Percentiles rank a stretch among this genome's conserved stretches.
These are phyloP conservation scores for Phytophthora meadii DNA, from an alignment of 352 stramenopile species.

Conservation along the genomic window DNA sequence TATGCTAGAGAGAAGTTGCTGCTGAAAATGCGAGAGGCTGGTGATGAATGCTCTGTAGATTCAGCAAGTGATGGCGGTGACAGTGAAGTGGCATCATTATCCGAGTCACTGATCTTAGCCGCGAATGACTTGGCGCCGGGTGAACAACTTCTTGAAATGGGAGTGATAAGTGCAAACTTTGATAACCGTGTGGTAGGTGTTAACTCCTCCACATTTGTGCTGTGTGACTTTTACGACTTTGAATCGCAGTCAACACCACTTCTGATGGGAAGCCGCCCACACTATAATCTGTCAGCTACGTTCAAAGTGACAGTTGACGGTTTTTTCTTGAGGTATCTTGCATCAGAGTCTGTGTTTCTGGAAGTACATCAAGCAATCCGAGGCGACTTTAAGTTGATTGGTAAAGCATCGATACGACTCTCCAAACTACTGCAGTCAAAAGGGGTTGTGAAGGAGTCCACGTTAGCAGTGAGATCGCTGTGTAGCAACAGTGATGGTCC, in stretches of 20 bases:
- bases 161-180: conserved; percentile 79
- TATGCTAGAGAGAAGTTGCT: conserved; percentile 72
- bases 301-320: conserved; percentile 94
- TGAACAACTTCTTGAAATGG: conserved; percentile 93
- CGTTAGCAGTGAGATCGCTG: conserved; percentile 53
- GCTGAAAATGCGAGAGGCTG: conserved; percentile 31
- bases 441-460: conserved; percentile 74
- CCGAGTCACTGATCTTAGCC: conserved; percentile 72
- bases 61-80: conserved; percentile 52
- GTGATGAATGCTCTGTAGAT: conserved; percentile 30
- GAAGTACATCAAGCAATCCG: conserved; percentile 91
- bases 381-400: conserved; percentile 91
- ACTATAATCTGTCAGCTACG: conserved; percentile 92
- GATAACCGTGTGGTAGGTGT: conserved; percentile 68
- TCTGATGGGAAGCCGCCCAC: conserved; percentile 76
- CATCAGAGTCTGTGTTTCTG: conserved; percentile 85
- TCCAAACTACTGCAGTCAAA: conserved; percentile 75
- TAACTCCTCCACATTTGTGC: conserved; percentile 89
- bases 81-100: conserved; percentile 60
- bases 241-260: conserved; percentile 93
- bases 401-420: conserved; percentile 69
- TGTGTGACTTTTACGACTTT: conserved; percentile 96
- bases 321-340: conserved; percentile 92
- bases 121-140: conserved; percentile 72
- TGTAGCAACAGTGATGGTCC: conserved; percentile 28